These are phyloP conservation scores for Blattamonas nauphoetae DNA, from an alignment of 78 protist genomes.

Conservation along the genomic window DNA sequence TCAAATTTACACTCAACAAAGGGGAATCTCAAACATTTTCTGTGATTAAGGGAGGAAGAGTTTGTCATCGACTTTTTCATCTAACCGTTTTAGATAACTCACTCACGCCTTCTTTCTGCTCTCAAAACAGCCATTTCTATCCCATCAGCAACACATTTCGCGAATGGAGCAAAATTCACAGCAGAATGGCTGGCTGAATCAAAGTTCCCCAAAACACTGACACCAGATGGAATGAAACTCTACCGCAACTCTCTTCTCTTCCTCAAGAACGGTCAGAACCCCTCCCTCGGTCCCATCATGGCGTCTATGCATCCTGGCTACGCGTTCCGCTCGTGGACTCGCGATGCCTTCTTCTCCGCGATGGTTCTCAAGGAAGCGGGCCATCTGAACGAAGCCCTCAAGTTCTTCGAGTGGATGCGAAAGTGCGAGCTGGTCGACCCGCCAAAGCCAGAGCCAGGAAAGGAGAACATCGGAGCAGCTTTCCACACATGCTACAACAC, in stretches of 20 bases:
- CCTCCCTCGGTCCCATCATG: background rate
- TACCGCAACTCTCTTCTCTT: background rate
- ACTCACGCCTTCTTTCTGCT: background rate
- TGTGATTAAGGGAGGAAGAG: background rate
- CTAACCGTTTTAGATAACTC: background rate
- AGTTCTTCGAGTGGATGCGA: background rate
- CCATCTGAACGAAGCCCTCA: background rate
- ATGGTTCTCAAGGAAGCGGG: slow-evolving; percentile 21
- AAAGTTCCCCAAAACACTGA: background rate
- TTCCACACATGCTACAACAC: slow-evolving; percentile 24
- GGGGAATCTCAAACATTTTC: too few species aligned
- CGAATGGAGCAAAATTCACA: background rate
- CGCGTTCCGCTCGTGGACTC: slow-evolving; percentile 19
- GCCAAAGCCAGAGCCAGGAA: background rate
- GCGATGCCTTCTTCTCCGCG: slow-evolving; percentile 20
- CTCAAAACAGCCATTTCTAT: background rate
- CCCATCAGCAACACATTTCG: background rate
- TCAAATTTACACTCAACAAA: too few species aligned
- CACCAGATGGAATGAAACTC: background rate
- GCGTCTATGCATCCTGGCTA: slow-evolving; percentile 20
- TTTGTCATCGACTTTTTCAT: background rate
- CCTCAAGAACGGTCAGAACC: background rate
- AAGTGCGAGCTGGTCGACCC: background rate
- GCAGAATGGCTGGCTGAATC: background rate
- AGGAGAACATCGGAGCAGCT: background rate